Percentiles rank a stretch among this genome's conserved stretches.
These are phyloP conservation scores for Zangia roseola DNA, from an alignment of 768 basidiomycete species.

Conservation along the genomic window DNA sequence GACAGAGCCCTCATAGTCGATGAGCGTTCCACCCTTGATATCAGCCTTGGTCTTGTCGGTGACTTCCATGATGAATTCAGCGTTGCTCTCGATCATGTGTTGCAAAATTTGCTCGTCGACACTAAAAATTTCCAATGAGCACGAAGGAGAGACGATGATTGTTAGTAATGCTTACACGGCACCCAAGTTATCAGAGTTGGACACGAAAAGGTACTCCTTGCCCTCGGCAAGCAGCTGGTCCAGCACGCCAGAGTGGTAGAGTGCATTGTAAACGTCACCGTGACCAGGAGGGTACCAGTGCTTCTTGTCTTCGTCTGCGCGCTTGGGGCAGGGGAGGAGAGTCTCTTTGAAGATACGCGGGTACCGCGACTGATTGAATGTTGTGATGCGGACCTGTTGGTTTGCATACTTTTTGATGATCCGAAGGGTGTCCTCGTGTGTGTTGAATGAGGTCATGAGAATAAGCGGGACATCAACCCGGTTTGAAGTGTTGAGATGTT, in stretches of 20 bases:
- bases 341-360: constrained; percentile 71
- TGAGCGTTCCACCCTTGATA: constrained; percentile 70
- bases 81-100: constrained; percentile 62
- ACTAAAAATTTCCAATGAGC: constrained; percentile 28
- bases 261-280: constrained; percentile 72
- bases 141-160: not conserved
- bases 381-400: constrained; percentile 71
- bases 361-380: constrained; percentile 74
- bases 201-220: constrained; percentile 78
- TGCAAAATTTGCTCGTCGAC: constrained; percentile 67
- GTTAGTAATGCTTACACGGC: constrained; percentile 46
- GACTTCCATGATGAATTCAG: constrained; percentile 75
- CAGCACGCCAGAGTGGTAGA: constrained; percentile 69
- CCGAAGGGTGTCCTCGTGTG: constrained; percentile 72
- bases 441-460: constrained; percentile 83
- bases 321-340: constrained; percentile 59
- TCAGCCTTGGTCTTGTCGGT: constrained; percentile 85
- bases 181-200: constrained; percentile 76
- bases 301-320: constrained; percentile 59
- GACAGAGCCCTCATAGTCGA: constrained; percentile 65
- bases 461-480: constrained; percentile 73
- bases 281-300: constrained; percentile 79
- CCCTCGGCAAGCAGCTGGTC: constrained; percentile 68
- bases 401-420: constrained; percentile 81
- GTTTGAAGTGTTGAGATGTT: constrained; percentile 64